A percentile compares a stretch with the other conserved stretches of the same genome.
Evolutionary conservation across 495 filamentous ascomycete species (phyloP).

Genomic region (Neurospora sp.): DNA sequence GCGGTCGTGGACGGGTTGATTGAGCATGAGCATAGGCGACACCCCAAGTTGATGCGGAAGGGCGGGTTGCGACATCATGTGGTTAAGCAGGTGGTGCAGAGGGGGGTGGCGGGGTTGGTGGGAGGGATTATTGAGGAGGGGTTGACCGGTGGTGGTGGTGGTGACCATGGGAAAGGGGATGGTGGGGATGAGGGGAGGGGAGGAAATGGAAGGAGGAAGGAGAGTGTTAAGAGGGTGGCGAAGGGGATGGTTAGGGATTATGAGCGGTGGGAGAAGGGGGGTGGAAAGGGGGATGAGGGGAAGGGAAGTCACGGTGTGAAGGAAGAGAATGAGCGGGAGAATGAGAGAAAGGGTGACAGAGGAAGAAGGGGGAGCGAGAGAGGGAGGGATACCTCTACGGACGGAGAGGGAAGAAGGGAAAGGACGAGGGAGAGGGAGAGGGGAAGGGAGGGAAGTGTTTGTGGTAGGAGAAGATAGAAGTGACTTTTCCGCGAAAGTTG

Average conservation of each 20-base stretch:
- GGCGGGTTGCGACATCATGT: conserved; percentile 18
- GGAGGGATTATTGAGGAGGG: background rate
- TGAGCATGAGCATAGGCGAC: conserved; percentile 1
- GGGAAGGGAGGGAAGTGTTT: background rate
- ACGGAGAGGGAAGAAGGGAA: background rate
- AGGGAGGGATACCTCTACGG: background rate
- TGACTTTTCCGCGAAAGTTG: background rate
- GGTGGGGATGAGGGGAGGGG: background rate
- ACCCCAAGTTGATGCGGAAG: conserved; percentile 12
- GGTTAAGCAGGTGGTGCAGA: conserved; percentile 15
- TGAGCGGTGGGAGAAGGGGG: background rate
- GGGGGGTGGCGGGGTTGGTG: conserved; percentile 16
- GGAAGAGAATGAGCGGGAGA: background rate
- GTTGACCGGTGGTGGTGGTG: background rate
- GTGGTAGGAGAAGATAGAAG: background rate
- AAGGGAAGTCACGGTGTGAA: background rate
- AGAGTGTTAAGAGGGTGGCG: conserved; percentile 1
- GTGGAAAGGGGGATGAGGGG: background rate
- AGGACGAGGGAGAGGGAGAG: background rate
- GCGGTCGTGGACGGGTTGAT: conserved; percentile 22
- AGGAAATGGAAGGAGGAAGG: background rate
- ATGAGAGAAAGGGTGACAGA: background rate
- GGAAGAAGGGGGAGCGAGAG: background rate
- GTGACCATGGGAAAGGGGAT: background rate
- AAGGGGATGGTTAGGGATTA: background rate